Base-by-base conservation (phyloP, 208 protist species). In the Leptomonas seymouri region DNA sequence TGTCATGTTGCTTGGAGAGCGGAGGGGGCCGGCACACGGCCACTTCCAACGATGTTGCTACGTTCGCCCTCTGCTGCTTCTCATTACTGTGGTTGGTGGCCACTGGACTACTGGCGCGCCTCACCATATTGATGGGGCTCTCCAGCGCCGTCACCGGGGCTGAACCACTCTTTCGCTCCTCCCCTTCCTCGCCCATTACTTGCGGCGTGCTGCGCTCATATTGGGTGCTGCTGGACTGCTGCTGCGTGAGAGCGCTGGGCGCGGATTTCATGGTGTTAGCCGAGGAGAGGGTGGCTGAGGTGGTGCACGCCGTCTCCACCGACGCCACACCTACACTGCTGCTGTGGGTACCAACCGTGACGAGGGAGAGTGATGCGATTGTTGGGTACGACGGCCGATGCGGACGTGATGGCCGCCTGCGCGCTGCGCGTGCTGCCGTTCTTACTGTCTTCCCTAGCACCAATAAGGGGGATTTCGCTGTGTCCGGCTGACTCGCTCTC, bases 191-290 rank as follows among this genome's bases (percentile, higher is more conserved):
- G 15, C 11, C 20, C 44, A 21, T 6, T n/a, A 48, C 3, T n/a
- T 23, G 54, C 8, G 27, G 12, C 18, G 36, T 34, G 36, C 49
- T 46, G 18, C 48, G 31, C 3, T 23, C 61, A 3, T 3, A 23
- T 34, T 21, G 48, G 2, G 61, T 67, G 31, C 48, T 57, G 48
- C 8, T 55, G 14, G 46, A 57, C 4, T 57, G 61, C 46, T 57
- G 16, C 48, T 55, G 61, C 31, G 57, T 14, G 20, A 57, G 59
- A 41, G 34, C n/a, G 28, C 59, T 53, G 3, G 59, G 46, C 20
- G 59, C 31, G 18, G 59, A 55, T 44, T 53, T 65, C n/a, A 65
- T 42, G 46, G 55, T 55, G 28, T 44, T 65, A 46, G 28, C 46
- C 7, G 59, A 65, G 5, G 59, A 65, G 12, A 51, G 15, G 25